Evolutionary conservation across 345 rosid genomes (phyloP).

Genomic region (Arabis alpina): DNA sequence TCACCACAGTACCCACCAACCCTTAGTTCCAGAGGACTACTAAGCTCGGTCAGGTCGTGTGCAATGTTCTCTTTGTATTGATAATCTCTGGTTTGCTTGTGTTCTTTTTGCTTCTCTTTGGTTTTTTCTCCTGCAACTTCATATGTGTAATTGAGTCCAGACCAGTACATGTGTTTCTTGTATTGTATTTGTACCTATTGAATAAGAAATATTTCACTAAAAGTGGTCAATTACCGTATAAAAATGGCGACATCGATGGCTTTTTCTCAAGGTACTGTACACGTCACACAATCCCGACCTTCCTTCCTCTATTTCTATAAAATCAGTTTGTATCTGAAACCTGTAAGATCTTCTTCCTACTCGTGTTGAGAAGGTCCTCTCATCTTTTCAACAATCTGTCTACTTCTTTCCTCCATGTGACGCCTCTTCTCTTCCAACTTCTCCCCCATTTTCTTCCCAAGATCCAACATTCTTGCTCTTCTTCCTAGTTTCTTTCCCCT

Average conservation of each 20-base stretch:
- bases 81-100: conserved; percentile 33
- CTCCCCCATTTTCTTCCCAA: conserved; percentile 93
- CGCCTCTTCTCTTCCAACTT: conserved; percentile 90
- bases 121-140: conserved; percentile 8
- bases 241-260: conserved; percentile 21
- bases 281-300: conserved; percentile 16
- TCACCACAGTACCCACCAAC: conserved; percentile 56
- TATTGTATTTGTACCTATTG: conserved; percentile 11
- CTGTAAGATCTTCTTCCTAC: conserved; percentile 1
- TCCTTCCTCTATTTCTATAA: conserved; percentile 22
- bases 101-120: conserved; percentile 23
- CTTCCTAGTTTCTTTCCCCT: conserved; percentile 69
- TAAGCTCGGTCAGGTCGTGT: conserved; percentile 33
- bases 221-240: conserved; percentile 1
- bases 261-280: conserved; percentile 30
- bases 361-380: conserved; percentile 51
- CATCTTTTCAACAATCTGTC: conserved; percentile 86
- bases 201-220: conserved; percentile 23
- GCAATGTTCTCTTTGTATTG: conserved; percentile 13
- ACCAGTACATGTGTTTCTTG: conserved; percentile 29
- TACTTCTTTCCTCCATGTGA: conserved; percentile 78
- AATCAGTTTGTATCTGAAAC: conserved; percentile 12
- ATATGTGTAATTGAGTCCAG: conserved; percentile 31
- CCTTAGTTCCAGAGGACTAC: conserved; percentile 86
- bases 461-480: conserved; percentile 75